Conservation (phyloP, 495 filamentous ascomycete species). For the Tuber indicum region DNA sequence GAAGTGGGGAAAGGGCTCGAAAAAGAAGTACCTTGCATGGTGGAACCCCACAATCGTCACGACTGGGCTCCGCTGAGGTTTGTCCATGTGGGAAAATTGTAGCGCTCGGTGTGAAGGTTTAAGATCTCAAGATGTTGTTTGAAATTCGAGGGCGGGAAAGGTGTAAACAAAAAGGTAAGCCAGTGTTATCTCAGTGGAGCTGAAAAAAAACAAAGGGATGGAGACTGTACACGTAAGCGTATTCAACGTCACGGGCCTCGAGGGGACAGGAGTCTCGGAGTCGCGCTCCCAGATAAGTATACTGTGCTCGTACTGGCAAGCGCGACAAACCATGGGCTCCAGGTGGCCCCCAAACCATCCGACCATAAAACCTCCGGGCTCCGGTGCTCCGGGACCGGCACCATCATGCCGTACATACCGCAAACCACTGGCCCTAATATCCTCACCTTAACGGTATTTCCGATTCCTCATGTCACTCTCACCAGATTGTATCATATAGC, state of each 20-base stretch:
- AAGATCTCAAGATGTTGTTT: neutral
- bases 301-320: slow-evolving; percentile 3
- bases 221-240: slow-evolving; percentile 28
- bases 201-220: slow-evolving; percentile 23
- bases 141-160: neutral
- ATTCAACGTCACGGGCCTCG: slow-evolving; percentile 29
- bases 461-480: neutral
- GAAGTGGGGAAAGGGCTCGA: slow-evolving; percentile 4
- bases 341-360: neutral
- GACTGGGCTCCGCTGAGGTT: slow-evolving; percentile 44
- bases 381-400: neutral
- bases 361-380: neutral
- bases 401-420: neutral
- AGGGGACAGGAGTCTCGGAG: neutral
- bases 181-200: slow-evolving; percentile 19
- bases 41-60: slow-evolving; percentile 95
- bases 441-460: neutral
- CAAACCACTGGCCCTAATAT: neutral
- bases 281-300: neutral
- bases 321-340: neutral
- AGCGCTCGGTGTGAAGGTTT: neutral
- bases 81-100: slow-evolving; percentile 19
- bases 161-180: slow-evolving; percentile 1
- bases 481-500: neutral
- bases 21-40: slow-evolving; percentile 64